phyloP scores from a whole-genome alignment of 164 flowering plant species.

The Liquidambar formosana region DNA sequence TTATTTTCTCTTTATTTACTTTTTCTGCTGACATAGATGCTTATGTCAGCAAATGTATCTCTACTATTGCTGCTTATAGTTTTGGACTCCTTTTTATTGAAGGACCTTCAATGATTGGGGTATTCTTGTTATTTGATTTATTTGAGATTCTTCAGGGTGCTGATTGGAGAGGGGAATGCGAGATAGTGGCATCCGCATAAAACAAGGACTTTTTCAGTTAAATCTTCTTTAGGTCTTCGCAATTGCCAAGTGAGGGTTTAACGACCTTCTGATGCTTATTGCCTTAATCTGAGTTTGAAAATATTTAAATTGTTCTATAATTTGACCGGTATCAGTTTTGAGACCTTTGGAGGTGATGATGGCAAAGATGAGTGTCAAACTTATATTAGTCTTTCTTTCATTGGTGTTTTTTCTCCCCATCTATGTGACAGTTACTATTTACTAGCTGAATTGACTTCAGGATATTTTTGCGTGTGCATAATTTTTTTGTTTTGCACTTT shows the following conservation, averaged over 20 bases:
- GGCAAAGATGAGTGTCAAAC: background rate
- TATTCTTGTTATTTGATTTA: too few species aligned
- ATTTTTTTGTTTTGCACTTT: background rate
- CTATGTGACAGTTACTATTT: background rate
- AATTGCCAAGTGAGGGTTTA: background rate
- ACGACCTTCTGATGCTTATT: background rate
- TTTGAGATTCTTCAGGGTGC: too few species aligned
- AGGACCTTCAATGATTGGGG: too few species aligned
- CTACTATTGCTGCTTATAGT: too few species aligned
- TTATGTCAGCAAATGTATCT: too few species aligned
- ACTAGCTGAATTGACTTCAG: background rate
- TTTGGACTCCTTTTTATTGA: too few species aligned
- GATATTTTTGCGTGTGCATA: background rate
- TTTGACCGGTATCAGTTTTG: background rate
- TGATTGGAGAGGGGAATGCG: too few species aligned
- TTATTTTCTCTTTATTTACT: background rate
- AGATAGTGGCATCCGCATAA: too few species aligned
- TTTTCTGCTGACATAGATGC: too few species aligned
- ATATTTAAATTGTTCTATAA: background rate
- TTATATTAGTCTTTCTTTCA: background rate
- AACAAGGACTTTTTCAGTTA: too few species aligned
- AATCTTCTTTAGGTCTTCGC: background rate
- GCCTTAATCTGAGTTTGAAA: background rate
- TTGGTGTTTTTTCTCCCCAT: background rate
- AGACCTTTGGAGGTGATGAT: background rate